phyloP scores from a whole-genome alignment of 179 eudicot species.

The Vitellaria paradoxa region DNA sequence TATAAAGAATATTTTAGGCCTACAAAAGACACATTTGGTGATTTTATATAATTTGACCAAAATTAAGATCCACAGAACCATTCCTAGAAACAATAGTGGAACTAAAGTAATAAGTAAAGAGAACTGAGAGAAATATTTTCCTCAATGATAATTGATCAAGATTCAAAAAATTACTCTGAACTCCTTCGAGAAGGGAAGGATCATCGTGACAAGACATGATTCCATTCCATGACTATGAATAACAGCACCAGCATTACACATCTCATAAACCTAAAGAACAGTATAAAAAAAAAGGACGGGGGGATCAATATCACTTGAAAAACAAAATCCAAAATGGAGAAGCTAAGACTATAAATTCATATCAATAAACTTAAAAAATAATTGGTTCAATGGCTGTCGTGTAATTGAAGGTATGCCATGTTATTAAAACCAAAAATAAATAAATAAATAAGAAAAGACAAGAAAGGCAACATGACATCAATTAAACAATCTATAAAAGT shows the following conservation, averaged over 20 bases:
- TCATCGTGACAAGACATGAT: constrained; percentile 81
- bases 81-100: neutral
- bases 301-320: neutral
- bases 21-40: neutral
- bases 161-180: constrained; percentile 48
- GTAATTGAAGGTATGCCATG: neutral
- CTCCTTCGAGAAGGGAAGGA: constrained; percentile 75
- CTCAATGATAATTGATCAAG: neutral
- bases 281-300: neutral
- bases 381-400: neutral
- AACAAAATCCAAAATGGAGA: neutral
- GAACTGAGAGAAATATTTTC: neutral
- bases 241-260: constrained; percentile 87
- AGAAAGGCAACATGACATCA: neutral
- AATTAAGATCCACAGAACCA: neutral
- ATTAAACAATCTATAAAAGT: neutral
- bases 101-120: neutral
- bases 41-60: neutral
- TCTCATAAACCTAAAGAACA: constrained; percentile 58
- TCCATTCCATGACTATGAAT: constrained; percentile 95
- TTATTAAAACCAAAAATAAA: neutral
- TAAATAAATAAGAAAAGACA: neutral
- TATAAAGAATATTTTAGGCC: neutral
- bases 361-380: neutral
- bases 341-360: neutral